phyloP scores from a whole-genome alignment of 805 yeast species.

The Pichia insulana region DNA sequence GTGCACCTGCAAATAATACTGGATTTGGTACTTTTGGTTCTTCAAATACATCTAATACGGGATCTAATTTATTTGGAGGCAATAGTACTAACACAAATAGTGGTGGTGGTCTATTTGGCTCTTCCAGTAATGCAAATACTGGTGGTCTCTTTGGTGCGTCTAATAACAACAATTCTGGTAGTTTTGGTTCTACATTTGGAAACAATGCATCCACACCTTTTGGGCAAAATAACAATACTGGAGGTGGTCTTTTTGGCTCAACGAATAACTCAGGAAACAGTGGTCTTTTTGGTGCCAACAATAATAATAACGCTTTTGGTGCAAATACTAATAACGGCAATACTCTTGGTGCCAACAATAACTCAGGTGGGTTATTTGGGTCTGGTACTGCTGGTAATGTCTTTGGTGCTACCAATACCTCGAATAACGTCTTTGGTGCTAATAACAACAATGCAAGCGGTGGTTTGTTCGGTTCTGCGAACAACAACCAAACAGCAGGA shows the following conservation, averaged over 20 bases:
- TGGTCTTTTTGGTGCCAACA: constrained; percentile 23
- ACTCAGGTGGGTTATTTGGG: constrained; percentile 1
- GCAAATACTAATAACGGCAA: constrained; percentile 20
- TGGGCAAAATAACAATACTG: constrained; percentile 19
- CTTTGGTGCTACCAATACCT: constrained; percentile 28
- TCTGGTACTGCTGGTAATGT: constrained; percentile 15
- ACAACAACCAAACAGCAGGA: constrained; percentile 12
- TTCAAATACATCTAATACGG: constrained; percentile 11
- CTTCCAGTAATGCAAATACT: constrained; percentile 12
- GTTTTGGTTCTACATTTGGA: constrained; percentile 14
- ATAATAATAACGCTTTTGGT: constrained; percentile 14
- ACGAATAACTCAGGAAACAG: constrained; percentile 13
- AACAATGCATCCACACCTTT: constrained; percentile 17
- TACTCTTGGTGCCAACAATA: constrained; percentile 15
- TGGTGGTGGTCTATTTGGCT: constrained; percentile 17
- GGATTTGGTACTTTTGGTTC: constrained; percentile 12
- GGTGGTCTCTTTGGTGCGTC: constrained; percentile 8
- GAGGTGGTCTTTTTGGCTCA: constrained; percentile 37
- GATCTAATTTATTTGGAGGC: constrained; percentile 18
- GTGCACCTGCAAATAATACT: constrained; percentile 12
- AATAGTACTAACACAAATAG: constrained; percentile 15
- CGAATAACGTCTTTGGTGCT: constrained; percentile 3
- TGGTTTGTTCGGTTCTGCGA: constrained; percentile 19
- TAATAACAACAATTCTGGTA: not conserved
- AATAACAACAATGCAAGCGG: constrained; percentile 10